Conservation (phyloP, 192 early-diverging fungal genomes). For the Allomyces arbusculus region DNA sequence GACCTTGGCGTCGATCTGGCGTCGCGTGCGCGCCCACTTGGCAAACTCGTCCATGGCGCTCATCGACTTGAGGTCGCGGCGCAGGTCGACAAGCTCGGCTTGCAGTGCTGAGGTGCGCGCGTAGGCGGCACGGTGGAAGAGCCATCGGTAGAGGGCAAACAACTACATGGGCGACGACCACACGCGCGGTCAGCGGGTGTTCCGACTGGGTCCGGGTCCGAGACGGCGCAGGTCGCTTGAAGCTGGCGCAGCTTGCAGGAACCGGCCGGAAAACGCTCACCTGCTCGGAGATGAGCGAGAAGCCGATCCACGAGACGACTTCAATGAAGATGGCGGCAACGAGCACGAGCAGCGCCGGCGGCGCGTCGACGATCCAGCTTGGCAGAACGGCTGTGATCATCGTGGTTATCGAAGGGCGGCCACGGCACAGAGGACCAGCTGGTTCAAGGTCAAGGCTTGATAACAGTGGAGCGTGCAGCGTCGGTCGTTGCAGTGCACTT, state of each 20-base stretch:
- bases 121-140: not conserved
- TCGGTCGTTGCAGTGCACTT: too few relatives aligned
- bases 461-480: too few relatives aligned
- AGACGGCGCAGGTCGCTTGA: too few relatives aligned
- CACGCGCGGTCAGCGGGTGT: too few relatives aligned
- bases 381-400: too few relatives aligned
- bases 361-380: not conserved
- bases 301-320: not conserved
- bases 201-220: too few relatives aligned
- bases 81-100: not conserved
- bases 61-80: not conserved
- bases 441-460: too few relatives aligned
- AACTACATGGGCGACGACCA: not conserved
- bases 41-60: constrained; percentile 54
- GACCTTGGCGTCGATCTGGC: constrained; percentile 50
- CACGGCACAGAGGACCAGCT: too few relatives aligned
- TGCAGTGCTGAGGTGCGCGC: not conserved
- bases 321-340: not conserved
- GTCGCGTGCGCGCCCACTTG: constrained; percentile 71
- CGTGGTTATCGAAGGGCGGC: too few relatives aligned
- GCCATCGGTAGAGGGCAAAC: not conserved
- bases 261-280: not conserved
- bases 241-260: not conserved
- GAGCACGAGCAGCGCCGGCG: not conserved
- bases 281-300: not conserved